Evolutionary conservation across 768 basidiomycete species (phyloP), one percentile per base, ranked within the genome.

Genomic region (Ramaria sp.): DNA sequence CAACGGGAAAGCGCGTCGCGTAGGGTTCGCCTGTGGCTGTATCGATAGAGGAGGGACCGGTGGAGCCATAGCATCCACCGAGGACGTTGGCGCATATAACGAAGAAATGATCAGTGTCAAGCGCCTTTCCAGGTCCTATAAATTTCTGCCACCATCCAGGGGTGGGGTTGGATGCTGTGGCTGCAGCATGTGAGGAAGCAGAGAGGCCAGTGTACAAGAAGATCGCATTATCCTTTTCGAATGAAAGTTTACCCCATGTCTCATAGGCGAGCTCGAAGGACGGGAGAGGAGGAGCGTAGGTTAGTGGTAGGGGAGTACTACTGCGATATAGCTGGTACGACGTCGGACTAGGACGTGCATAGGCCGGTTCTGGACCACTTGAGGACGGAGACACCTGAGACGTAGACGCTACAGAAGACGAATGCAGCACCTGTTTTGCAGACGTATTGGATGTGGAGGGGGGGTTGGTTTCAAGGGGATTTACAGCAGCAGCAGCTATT

Each of bases 61-160:
- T 97, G 8, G 90, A 89, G 37, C 96, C 96, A 65, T 97, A 98
- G 71, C 96, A 99, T 0, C 96, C 95, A 1, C 94, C 96, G 39
- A 99, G 75, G 55, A 93, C 93, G 68, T 98, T 99, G 9, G 93
- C 89, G 71, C 96, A 99, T 41, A 99, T 80, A 65, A 98, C 72
- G 69, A 88, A 97, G 73, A 86, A 96, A 52, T 82, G 78, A 63
- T 92, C 73, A 5, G 96, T 98, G 73, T 99, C 96, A 39, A 99
- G 74, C 9, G 94, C 82, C 62, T 86, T 91, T 49, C 90, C 90
- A 3, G 95, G 92, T 0, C 96, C 96, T 60, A 99, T 93, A 70
- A 98, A 99, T 62, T 87, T 85, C 69, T 98, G 89, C 96, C 96
- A 99, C 96, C 96, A 99, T 3, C 96, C 95, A 8, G 86, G 82